Conservation (phyloP, 306 rosid species). For the Cucumis sativus region Cucumber_9930_V3 NC_026660.2:31028001-31028500, state of each 20-base stretch:
- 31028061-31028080: not conserved
- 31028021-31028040: not conserved
- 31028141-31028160: not conserved
- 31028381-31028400: not conserved
- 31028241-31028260: no score
- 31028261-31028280: no score
- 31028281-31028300: not conserved
- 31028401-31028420: not conserved
- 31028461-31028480: not conserved
- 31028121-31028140: not conserved
- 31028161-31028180: not conserved
- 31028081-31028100: not conserved
- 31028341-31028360: not conserved
- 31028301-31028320: not conserved
- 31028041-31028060: not conserved
- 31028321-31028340: not conserved
- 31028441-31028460: not conserved
- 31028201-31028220: not conserved
- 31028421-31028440: not conserved
- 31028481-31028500: not conserved
- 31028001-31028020: not conserved
- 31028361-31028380: not conserved
- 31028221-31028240: not conserved
- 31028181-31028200: not conserved
- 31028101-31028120: slow-evolving; percentile 1